Evolutionary conservation across 192 early-diverging fungal species (phyloP), one percentile per base, ranked within the genome.

Genomic region (Linnemannia schmuckeri): DNA sequence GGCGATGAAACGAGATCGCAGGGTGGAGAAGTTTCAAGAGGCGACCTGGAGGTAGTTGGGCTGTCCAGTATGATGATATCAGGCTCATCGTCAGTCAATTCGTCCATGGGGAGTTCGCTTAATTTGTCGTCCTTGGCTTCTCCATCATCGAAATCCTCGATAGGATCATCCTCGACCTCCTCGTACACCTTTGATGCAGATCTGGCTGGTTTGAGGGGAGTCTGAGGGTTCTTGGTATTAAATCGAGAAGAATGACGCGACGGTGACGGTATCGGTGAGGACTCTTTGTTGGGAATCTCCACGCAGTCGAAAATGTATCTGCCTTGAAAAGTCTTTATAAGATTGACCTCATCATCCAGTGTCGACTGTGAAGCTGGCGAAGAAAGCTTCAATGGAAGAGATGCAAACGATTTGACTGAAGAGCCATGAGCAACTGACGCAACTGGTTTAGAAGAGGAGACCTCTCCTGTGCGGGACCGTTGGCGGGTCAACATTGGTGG

Each of bases 161-260:
- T 38, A 33, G 30, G 76, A 30, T 84, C 88, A n/a, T 82, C 89
- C 37, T 75, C 75, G 24, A 83, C 82, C 27, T 72, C 81, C 15
- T 66, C 89, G 4, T 77, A 27, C n/a, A 55, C 1, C 6, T 57
- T 57, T 15, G 55, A n/a, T 27, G n/a, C 9, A 24, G 6, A 24
- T 18, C n/a, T 57, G 22, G 24, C n/a, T 7, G n/a, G 0, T 57
- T 57, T 57, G 55, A 57, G 9, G n/a, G 55, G 55, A 7, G 9
- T 57, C n/a, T 52, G 49, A 52, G 55, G n/a, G 6, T 57, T 57
- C n/a, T 27, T 70, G 69, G 37, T 4, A 38, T 5, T 22, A 40
- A 13, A 8, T 70, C 40, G 69, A 70, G 17, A 41, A 3, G 55
- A 27, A 24, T 9, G 22, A 57, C 4, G 24, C 13, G 24, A 57